phyloP scores from a whole-genome alignment of 2,329 filamentous ascomycete genomes.

The Nothophoma quercina region DNA sequence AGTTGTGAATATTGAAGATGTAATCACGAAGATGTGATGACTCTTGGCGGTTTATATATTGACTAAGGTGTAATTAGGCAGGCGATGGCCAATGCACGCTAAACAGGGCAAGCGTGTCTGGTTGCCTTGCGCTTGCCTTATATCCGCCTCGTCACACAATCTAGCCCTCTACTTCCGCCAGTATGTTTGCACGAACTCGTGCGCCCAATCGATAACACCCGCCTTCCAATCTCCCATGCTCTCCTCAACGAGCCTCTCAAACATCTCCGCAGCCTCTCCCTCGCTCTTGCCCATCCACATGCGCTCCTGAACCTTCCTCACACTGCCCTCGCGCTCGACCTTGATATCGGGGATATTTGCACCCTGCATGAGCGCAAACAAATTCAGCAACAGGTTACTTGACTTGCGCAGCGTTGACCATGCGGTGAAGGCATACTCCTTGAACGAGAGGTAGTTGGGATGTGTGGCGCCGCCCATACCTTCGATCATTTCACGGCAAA shows the following conservation, averaged over 20 bases:
- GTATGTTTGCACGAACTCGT: constrained; percentile 85
- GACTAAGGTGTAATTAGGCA: too few relatives aligned
- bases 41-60: too few relatives aligned
- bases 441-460: constrained; percentile 86
- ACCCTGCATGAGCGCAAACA: constrained; percentile 97
- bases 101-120: too few relatives aligned
- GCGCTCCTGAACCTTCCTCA: constrained; percentile 91
- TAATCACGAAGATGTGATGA: too few relatives aligned
- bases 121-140: too few relatives aligned
- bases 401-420: constrained; percentile 91
- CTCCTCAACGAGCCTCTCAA: constrained; percentile 90
- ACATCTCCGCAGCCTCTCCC: constrained; percentile 87
- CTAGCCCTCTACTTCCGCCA: constrained; percentile 74
- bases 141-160: too few relatives aligned
- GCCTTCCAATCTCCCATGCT: constrained; percentile 83
- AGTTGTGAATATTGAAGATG: too few relatives aligned
- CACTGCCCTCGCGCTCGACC: constrained; percentile 90
- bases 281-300: constrained; percentile 92
- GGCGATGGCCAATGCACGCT: too few relatives aligned
- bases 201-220: constrained; percentile 92
- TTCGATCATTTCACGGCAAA: constrained; percentile 97
- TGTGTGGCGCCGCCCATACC: constrained; percentile 90
- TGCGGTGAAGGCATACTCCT: constrained; percentile 94
- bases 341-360: constrained; percentile 96
- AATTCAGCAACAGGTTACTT: constrained; percentile 87